Base-by-base conservation (phyloP, 1,139 yeast genomes). In the Insectozyma bohioensis region DNA sequence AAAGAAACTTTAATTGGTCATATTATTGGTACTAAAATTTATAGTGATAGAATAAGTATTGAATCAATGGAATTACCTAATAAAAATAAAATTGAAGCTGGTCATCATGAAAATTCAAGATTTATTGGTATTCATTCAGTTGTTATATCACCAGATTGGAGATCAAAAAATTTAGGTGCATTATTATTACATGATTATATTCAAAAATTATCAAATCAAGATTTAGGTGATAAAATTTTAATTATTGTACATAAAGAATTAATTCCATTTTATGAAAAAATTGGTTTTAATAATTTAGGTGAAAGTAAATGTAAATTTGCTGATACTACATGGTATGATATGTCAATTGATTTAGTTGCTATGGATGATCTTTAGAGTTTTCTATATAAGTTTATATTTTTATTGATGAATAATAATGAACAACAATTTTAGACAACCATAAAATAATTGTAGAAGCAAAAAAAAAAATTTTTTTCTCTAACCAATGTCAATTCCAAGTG, bases 151-250 rank as follows among this genome's bases (percentile, higher is more conserved):
- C 86, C 92, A 17, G 79, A 79, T 26, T 86, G 80, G 75, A 87
- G 83, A 55, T 85, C 88, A 37, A 76, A 78, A 59, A 85, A 84
- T 51, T 68, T 92, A 41, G 97, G 95, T 7, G 79, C 95, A 11
- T 67, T 87, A 42, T 63, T 92, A 52, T 61, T 90, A 52, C 88
- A 85, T 48, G 98, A 92, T 61, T 92, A 86, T 61, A 76, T 90
- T 43, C 97, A 92, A 59, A 86, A 90, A 50, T 67, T 92, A 58
- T 78, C 88, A 27, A 87, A 88, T 54, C 95, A 87, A 54, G 87
- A 82, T 48, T 79, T 87, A 45, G 97, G 95, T 33, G 86, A 81
- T 46, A 74, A 78, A 48, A 79, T 92, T 34, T 75, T 81, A 4
- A 67, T 92, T 28, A 73, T 90, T 42, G 85, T 88, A 20, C 88